Conservation (phyloP, 2,329 filamentous ascomycete species). For the Penicillium sp. region DNA sequence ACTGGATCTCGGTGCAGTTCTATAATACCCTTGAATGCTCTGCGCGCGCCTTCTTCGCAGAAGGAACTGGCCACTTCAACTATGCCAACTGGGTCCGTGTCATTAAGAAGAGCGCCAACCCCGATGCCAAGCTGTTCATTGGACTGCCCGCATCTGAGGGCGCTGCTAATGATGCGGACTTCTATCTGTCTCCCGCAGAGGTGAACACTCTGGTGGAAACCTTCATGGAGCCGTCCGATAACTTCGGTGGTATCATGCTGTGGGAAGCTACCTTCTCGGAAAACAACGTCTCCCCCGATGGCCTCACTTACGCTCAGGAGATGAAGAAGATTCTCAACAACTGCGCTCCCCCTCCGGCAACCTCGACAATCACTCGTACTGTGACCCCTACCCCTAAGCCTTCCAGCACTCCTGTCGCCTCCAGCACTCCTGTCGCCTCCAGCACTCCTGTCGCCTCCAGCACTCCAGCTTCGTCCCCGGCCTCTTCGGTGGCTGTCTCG, state of each 20-base stretch:
- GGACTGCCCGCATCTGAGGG: slow-evolving; percentile 49
- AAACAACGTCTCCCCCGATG: slow-evolving; percentile 47
- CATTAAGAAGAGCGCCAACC: slow-evolving; percentile 41
- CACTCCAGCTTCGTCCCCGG: slow-evolving; percentile 6
- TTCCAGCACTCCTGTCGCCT: slow-evolving; percentile 3
- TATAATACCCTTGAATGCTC: slow-evolving; percentile 58
- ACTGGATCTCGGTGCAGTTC: slow-evolving; percentile 59
- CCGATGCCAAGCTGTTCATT: slow-evolving; percentile 55
- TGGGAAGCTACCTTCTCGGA: slow-evolving; percentile 58
- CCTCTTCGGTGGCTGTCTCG: background rate
- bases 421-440: background rate
- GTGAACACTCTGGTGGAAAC: slow-evolving; percentile 49
- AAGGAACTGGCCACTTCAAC: slow-evolving; percentile 45
- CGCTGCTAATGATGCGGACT: slow-evolving; percentile 33
- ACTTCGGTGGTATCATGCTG: slow-evolving; percentile 62
- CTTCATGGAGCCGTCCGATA: slow-evolving; percentile 43
- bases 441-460: background rate
- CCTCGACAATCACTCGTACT: slow-evolving; percentile 15
- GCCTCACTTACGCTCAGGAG: slow-evolving; percentile 49
- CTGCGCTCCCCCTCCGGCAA: slow-evolving; percentile 23
- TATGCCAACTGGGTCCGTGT: slow-evolving; percentile 50
- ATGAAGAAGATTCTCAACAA: slow-evolving; percentile 49
- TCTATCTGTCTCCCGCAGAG: slow-evolving; percentile 53
- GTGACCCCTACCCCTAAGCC: slow-evolving; percentile 16
- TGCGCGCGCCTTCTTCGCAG: slow-evolving; percentile 46